Evolutionary conservation across 2,329 filamentous ascomycete genomes (phyloP).

Genomic region (Paracamarosporium sp.): DNA sequence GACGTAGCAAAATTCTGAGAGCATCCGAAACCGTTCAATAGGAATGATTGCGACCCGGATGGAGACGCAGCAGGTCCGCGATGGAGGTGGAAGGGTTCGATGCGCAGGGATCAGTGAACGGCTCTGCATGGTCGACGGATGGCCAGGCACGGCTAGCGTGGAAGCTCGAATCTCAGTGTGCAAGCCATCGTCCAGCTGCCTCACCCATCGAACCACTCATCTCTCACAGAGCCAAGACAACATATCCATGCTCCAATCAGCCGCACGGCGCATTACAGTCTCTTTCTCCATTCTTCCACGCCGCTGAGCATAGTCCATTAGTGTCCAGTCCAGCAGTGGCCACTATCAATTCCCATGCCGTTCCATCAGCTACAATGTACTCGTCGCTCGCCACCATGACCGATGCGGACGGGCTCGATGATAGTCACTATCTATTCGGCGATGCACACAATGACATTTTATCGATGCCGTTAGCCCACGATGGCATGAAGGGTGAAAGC

Average conservation of each 20-base stretch:
- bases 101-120: neutral
- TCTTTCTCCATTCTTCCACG: constrained; percentile 15
- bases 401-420: constrained; percentile 43
- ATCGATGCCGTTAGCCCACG: constrained; percentile 40
- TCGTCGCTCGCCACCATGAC: constrained; percentile 40
- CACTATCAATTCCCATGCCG: constrained; percentile 36
- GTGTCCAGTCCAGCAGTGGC: constrained; percentile 26
- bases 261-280: constrained; percentile 18
- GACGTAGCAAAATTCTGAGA: neutral
- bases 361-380: constrained; percentile 40
- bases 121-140: neutral
- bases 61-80: neutral
- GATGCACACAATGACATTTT: constrained; percentile 38
- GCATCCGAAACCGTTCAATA: neutral
- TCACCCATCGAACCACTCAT: constrained; percentile 28
- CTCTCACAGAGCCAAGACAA: constrained; percentile 40
- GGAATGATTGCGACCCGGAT: neutral
- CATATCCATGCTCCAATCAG: constrained; percentile 29
- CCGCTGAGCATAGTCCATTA: constrained; percentile 31
- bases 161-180: constrained; percentile 34
- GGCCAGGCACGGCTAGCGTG: constrained; percentile 5
- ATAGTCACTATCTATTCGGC: constrained; percentile 43
- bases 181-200: constrained; percentile 9
- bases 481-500: constrained; percentile 40
- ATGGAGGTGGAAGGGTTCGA: neutral